Evolutionary conservation across 768 basidiomycete species (phyloP).

Genomic region (Flagelloscypha sp.): DNA sequence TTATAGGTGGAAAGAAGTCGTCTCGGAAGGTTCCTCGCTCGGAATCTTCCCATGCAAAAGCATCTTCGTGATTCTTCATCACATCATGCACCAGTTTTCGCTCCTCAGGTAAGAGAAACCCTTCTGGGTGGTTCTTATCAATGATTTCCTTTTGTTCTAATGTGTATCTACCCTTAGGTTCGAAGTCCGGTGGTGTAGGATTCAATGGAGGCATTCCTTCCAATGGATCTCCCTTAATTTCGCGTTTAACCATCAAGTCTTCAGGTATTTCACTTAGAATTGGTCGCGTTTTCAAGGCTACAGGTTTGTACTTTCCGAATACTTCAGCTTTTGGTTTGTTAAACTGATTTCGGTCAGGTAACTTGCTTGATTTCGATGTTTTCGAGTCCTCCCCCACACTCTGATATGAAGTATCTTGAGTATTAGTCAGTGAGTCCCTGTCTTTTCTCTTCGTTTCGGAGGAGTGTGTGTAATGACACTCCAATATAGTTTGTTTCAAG

Average conservation of each 20-base stretch:
- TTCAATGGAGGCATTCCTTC: slow-evolving; percentile 10
- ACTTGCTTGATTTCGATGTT: too few species aligned
- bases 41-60: slow-evolving; percentile 14
- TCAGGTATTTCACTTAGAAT: slow-evolving; percentile 14
- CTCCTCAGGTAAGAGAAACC: slow-evolving; percentile 20
- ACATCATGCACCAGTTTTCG: slow-evolving; percentile 16
- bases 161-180: slow-evolving; percentile 11
- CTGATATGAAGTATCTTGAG: too few species aligned
- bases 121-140: slow-evolving; percentile 13
- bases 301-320: slow-evolving; percentile 16
- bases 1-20: slow-evolving; percentile 15
- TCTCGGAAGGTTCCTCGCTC: slow-evolving; percentile 12
- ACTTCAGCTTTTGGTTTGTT: too few species aligned
- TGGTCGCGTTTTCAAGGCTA: slow-evolving; percentile 12
- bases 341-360: too few species aligned
- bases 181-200: slow-evolving; percentile 12
- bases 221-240: slow-evolving; percentile 20
- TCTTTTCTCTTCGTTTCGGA: too few species aligned
- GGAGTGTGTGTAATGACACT: too few species aligned
- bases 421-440: too few species aligned
- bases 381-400: too few species aligned
- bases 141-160: slow-evolving; percentile 13
- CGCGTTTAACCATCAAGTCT: slow-evolving; percentile 11
- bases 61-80: slow-evolving; percentile 13
- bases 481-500: too few species aligned